Evolutionary conservation across 495 filamentous ascomycete genomes (phyloP), one percentile per base, ranked within the genome.

Genomic region (Massariosphaeria phaeospora): DNA sequence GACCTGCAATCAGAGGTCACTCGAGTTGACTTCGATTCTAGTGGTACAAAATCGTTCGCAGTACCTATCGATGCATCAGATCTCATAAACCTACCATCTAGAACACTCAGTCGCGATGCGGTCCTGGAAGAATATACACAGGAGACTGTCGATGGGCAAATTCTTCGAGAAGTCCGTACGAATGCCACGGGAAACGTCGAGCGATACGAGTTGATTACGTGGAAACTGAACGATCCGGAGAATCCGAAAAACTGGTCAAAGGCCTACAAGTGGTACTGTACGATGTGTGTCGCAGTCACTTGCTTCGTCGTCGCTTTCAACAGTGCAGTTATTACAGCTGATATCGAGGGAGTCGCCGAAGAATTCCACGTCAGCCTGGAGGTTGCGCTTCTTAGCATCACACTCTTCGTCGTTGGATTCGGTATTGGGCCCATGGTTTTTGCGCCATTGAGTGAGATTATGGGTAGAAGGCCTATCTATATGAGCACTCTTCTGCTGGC

Each of bases 361-460:
- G 72, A 76, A 18, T 89, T 91, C 54, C 40, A 75, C 42, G 79
- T 88, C 52, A 80, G 79, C 39, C 66, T 76, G 6, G 84, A 88
- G 69, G 84, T 84, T 11, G 78, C 81, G 31, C 67, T 88, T 12
- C 67, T 91, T 1, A 75, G 72, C 33, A 79, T 91, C 35, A 83
- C 84, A 0, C 70, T 66, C 0, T 91, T 91, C 56, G 87, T 90
- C 15, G 72, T 91, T 54, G 87, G 87, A 15, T 90, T 90, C 62
- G 86, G 85, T 62, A 68, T 90, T 36, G 86, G 84, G 2, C 88
- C 88, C n/a, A 86, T 91, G 85, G 74, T 73, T 12, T 94, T 91
- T 64, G 86, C 88, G 21, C 88, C 88, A 0, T 67, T 89, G 48
- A 85, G 80, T 10, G 87, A 91, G 65, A 74, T 91, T 46, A 65